Conservation (phyloP, 495 filamentous ascomycete genomes). For the Symbiotaphrina buchneri region DNA sequence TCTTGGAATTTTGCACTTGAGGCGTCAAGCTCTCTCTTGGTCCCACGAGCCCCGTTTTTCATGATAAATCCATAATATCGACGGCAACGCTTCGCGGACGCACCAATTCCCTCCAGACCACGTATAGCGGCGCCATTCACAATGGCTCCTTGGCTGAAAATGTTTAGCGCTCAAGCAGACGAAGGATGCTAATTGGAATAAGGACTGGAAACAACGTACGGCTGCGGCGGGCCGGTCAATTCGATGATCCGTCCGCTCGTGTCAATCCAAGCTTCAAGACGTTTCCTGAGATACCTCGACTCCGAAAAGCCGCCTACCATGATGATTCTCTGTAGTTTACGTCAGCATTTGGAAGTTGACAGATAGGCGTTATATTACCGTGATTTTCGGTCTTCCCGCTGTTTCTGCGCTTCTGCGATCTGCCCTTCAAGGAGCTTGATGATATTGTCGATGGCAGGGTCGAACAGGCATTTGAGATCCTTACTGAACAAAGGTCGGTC, state of each 20-base stretch:
- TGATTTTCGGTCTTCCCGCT: slow-evolving; percentile 3
- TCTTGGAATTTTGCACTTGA: slow-evolving; percentile 1
- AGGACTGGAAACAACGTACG: too few species aligned
- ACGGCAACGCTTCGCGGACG: slow-evolving; percentile 5
- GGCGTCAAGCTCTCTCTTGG: slow-evolving; percentile 5
- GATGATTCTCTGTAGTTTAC: slow-evolving; percentile 12
- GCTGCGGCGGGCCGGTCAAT: too few species aligned
- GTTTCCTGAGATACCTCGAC: slow-evolving; percentile 8
- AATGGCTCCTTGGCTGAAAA: slow-evolving; percentile 9
- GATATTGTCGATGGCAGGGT: slow-evolving; percentile 10
- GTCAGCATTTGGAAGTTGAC: too few species aligned
- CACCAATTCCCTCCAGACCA: slow-evolving; percentile 6
- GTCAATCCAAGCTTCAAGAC: slow-evolving; percentile 4
- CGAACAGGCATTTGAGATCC: slow-evolving; percentile 11
- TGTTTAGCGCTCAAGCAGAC: background rate
- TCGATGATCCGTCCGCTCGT: slow-evolving; percentile 4
- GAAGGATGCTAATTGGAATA: slow-evolving; percentile 2
- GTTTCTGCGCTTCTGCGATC: slow-evolving; percentile 4
- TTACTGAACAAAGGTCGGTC: too few species aligned
- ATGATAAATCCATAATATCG: slow-evolving; percentile 10
- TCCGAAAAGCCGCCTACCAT: slow-evolving; percentile 15
- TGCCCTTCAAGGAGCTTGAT: slow-evolving; percentile 9
- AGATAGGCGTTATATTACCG: slow-evolving; percentile 1
- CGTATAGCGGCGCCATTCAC: slow-evolving; percentile 11
- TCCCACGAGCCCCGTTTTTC: slow-evolving; percentile 1